phyloP scores from a whole-genome alignment of 371 early-diverging fungal genomes.

The Massospora cicadina region DNA sequence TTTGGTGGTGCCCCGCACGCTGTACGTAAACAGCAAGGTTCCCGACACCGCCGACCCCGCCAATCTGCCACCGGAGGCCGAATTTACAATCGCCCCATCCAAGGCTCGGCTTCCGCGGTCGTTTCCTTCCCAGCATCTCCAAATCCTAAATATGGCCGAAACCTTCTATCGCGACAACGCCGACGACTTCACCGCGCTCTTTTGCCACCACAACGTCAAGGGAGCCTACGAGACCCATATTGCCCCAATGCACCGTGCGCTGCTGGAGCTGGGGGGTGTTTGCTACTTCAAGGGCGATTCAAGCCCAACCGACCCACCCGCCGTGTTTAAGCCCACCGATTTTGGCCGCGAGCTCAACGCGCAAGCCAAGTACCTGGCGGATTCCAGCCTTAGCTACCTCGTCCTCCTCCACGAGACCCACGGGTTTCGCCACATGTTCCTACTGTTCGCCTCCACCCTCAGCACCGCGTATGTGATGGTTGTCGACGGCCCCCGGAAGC shows the following conservation, averaged over 20 bases:
- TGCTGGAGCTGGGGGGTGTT: constrained; percentile 48
- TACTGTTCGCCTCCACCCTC: constrained; percentile 39
- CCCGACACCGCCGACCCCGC: constrained; percentile 21
- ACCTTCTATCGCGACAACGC: constrained; percentile 42
- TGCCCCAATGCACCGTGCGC: constrained; percentile 54
- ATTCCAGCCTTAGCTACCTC: constrained; percentile 33
- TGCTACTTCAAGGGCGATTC: constrained; percentile 22
- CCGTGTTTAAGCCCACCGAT: constrained; percentile 18
- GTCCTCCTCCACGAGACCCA: constrained; percentile 46
- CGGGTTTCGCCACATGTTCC: constrained; percentile 56
- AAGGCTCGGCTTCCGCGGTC: constrained; percentile 17
- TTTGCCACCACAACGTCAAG: constrained; percentile 73
- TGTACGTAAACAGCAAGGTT: constrained; percentile 66
- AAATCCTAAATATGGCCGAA: constrained; percentile 67
- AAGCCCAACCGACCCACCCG: background rate
- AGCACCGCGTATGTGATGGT: background rate
- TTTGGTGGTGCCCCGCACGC: constrained; percentile 58
- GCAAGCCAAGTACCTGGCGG: constrained; percentile 20
- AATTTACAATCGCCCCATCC: constrained; percentile 9
- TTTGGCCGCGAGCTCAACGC: constrained; percentile 26
- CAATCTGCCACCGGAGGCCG: constrained; percentile 16
- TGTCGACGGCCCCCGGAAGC: background rate
- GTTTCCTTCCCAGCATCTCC: constrained; percentile 31
- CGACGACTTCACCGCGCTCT: constrained; percentile 49
- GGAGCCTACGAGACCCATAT: constrained; percentile 87